phyloP scores from a whole-genome alignment of 2,329 filamentous ascomycete genomes.

The Coleophoma crateriformis region DNA sequence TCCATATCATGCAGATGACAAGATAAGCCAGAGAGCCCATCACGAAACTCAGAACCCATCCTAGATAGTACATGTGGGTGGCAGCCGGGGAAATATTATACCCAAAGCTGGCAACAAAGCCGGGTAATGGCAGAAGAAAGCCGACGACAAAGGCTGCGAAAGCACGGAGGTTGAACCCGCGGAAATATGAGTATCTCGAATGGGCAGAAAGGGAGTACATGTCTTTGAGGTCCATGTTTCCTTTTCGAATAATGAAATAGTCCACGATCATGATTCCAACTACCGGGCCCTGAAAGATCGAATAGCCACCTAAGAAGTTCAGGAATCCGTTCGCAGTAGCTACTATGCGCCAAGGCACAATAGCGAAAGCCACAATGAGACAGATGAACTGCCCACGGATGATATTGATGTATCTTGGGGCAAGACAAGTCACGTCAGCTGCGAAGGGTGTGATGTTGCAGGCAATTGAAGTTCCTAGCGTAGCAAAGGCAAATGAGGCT shows the following conservation, averaged over 20 bases:
- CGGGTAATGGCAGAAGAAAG: slow-evolving; percentile 12
- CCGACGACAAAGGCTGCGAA: slow-evolving; percentile 16
- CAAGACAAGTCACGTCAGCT: slow-evolving; percentile 34
- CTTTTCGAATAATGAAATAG: slow-evolving; percentile 30
- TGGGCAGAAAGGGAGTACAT: slow-evolving; percentile 29
- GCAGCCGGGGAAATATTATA: background rate
- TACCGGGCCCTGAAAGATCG: slow-evolving; percentile 29
- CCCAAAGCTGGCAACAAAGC: background rate
- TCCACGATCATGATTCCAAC: slow-evolving; percentile 26
- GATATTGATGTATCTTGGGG: slow-evolving; percentile 43
- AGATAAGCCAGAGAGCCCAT: background rate
- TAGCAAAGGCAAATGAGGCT: slow-evolving; percentile 13
- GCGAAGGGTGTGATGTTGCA: slow-evolving; percentile 27
- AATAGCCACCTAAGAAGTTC: slow-evolving; percentile 1
- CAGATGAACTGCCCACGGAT: slow-evolving; percentile 35
- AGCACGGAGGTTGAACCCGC: slow-evolving; percentile 1
- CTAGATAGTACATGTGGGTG: background rate
- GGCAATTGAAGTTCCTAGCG: slow-evolving; percentile 29
- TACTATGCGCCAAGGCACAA: slow-evolving; percentile 39
- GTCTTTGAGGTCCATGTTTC: slow-evolving; percentile 18
- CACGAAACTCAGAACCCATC: background rate
- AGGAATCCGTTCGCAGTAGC: slow-evolving; percentile 7
- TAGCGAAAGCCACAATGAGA: slow-evolving; percentile 33
- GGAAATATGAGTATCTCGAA: background rate
- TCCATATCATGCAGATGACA: background rate